These are phyloP conservation scores for Aspergillus sclerotioniger DNA, from an alignment of 495 filamentous ascomycete species.

Conservation along the genomic window DNA sequence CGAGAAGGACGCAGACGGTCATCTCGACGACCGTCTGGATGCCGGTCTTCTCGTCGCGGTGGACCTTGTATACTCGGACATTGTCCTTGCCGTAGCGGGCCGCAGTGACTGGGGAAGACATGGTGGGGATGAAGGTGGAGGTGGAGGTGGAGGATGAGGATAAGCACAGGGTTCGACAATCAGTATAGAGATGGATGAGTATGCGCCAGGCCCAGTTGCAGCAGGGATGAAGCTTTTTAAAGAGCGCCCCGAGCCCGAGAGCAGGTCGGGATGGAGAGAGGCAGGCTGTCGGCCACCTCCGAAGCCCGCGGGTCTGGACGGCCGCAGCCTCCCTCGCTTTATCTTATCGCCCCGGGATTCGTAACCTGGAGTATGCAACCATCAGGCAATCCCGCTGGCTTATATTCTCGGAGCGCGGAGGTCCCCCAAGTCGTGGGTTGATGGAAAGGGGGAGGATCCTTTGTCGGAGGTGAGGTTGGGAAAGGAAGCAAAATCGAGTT, in stretches of 20 bases:
- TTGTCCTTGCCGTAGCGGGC: slow-evolving; percentile 96
- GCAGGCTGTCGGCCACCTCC: slow-evolving; percentile 42
- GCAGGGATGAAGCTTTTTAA: slow-evolving; percentile 21
- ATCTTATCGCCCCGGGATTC: slow-evolving; percentile 29
- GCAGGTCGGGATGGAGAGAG: slow-evolving; percentile 20
- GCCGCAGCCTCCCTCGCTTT: slow-evolving; percentile 31
- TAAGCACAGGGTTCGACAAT: not conserved
- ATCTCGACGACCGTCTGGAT: slow-evolving; percentile 88
- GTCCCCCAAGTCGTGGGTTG: not conserved
- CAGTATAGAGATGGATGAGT: not conserved
- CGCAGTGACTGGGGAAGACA: slow-evolving; percentile 52
- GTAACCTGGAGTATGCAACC: not conserved
- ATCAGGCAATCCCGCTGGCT: slow-evolving; percentile 4
- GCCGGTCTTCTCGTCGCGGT: slow-evolving; percentile 69
- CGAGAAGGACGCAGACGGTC: slow-evolving; percentile 86
- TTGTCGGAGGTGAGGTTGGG: too few species aligned
- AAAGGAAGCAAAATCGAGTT: too few species aligned
- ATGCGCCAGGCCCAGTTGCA: slow-evolving; percentile 18
- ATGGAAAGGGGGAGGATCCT: too few species aligned
- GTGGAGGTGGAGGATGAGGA: slow-evolving; percentile 1
- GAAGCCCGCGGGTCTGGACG: slow-evolving; percentile 37
- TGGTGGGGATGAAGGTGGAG: slow-evolving; percentile 4
- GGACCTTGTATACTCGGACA: slow-evolving; percentile 93
- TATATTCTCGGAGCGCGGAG: not conserved
- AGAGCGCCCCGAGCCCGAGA: slow-evolving; percentile 8